Base-by-base conservation (phyloP, 306 rosid genomes). In the Trifolium dubium region DNA sequence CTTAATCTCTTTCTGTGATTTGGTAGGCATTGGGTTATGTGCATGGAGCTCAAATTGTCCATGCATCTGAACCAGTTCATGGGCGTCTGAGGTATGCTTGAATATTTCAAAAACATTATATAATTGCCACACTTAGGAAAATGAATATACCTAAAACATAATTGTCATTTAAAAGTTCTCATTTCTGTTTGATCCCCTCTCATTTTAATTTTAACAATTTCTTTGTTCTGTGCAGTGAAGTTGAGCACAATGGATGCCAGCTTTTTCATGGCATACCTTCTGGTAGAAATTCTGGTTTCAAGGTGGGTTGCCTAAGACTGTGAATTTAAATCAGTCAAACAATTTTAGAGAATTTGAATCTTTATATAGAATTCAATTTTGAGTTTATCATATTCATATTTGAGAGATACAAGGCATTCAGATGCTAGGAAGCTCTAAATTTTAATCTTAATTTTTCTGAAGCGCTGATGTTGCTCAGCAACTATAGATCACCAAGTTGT, bases 21-120 rank as follows among this genome's bases (percentile, higher is more conserved):
- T 69, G 69, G 51, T 82, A 94, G 99, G 99, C 99, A 73, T 89
- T 94, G 82, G 99, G 98, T 67, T 88, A 85, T 71, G 97, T 83
- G 68, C 93, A 94, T 71, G 99, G 99, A 37, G 98, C 96, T 83
- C 90, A 81, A 79, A 85, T 94, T 76, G 92, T 92, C 83, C 98
- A 82, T 50, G 99, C 99, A 83, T 28, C 92, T 55, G 98, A 94
- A 85, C 96, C 99, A 51, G 83, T 92, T 74, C 99, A 94, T 82
- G 99, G 99, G 28, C 96, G 96, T 66, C 76, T 94, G 75, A 94
- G 99, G 97, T 92, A 82, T 43, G 41, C 67, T 71, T 74, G 15
- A 73, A 76, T 40, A 66, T 66, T 74, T 58, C 15, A 34, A 73
- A 34, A 35, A 64, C 44, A 46, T 71, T 49, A 64, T 60, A 41